These are phyloP conservation scores for Solanum hybrid DNA, from an alignment of 305 asterid species.

Conservation along the genomic window DNA sequence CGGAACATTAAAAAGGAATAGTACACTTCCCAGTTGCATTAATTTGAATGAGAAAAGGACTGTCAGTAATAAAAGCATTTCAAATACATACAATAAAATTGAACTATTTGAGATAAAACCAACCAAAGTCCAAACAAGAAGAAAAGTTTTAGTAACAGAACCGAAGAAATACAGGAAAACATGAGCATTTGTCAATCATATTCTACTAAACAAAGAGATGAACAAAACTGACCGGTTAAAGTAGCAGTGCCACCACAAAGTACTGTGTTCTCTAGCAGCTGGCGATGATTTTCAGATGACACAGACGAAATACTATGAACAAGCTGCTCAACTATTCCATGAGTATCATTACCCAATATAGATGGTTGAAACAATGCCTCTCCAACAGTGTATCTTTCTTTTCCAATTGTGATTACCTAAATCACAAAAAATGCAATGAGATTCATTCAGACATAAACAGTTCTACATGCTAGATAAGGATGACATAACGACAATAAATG, in stretches of 20 bases:
- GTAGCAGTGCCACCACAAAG: constrained; percentile 95
- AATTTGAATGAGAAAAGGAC: background rate
- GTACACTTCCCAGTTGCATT: background rate
- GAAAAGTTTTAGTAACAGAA: background rate
- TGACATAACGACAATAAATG: background rate
- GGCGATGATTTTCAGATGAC: constrained; percentile 94
- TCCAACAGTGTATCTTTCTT: constrained; percentile 72
- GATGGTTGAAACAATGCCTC: constrained; percentile 92
- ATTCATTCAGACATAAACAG: background rate
- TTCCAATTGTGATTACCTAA: constrained; percentile 82
- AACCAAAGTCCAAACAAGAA: background rate
- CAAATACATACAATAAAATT: background rate
- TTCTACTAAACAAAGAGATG: background rate
- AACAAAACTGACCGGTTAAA: constrained; percentile 47
- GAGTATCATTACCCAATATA: constrained; percentile 66
- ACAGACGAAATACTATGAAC: constrained; percentile 81
- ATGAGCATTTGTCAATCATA: background rate
- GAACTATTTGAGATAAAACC: background rate
- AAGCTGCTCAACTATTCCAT: constrained; percentile 96
- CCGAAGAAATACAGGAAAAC: background rate
- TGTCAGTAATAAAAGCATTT: background rate
- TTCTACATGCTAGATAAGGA: background rate
- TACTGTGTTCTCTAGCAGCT: constrained; percentile 86
- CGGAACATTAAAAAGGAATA: background rate
- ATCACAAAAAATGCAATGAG: background rate